These are phyloP conservation scores for Beauveria rudraprayagi DNA, from an alignment of 2,329 filamentous ascomycete species.

Conservation along the genomic window DNA sequence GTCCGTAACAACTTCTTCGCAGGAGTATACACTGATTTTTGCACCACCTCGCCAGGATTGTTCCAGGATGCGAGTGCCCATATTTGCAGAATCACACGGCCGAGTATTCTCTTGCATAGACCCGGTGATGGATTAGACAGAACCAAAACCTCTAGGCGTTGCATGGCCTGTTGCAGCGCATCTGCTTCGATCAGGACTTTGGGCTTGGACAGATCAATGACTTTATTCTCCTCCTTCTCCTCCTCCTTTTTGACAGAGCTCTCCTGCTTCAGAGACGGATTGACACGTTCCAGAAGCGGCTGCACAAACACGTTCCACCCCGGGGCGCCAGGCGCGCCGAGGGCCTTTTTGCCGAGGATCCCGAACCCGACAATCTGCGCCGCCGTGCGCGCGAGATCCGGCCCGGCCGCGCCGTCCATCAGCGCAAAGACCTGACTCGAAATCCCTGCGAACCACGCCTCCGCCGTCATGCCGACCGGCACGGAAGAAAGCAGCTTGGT, in stretches of 20 bases:
- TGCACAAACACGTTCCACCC: conserved; percentile 57
- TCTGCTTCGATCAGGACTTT: conserved; percentile 37
- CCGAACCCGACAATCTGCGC: conserved; percentile 43
- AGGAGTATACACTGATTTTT: conserved; percentile 34
- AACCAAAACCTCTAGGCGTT: conserved; percentile 46
- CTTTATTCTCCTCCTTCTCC: conserved; percentile 24
- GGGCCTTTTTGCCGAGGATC: conserved; percentile 54
- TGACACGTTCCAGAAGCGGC: conserved; percentile 47
- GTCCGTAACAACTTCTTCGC: conserved; percentile 45
- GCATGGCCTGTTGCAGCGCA: conserved; percentile 43
- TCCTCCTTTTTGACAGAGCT: conserved; percentile 14
- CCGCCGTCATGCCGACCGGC: conserved; percentile 43
- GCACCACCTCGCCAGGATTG: conserved; percentile 22
- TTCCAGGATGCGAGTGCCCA: conserved; percentile 55
- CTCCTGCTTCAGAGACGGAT: conserved; percentile 28
- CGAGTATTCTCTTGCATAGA: conserved; percentile 52
- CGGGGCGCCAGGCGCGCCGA: conserved; percentile 52
- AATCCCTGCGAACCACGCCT: conserved; percentile 53
- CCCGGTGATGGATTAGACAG: conserved; percentile 60
- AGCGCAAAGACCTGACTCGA: conserved; percentile 53
- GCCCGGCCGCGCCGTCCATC: conserved; percentile 45
- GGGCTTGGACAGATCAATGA: conserved; percentile 38
- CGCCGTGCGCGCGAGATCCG: conserved; percentile 27
- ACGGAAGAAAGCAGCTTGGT: conserved; percentile 54
- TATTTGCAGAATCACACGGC: conserved; percentile 50